Base-by-base conservation (phyloP, 352 stramenopile genomes). In the Pythium scleroteichum region DNA sequence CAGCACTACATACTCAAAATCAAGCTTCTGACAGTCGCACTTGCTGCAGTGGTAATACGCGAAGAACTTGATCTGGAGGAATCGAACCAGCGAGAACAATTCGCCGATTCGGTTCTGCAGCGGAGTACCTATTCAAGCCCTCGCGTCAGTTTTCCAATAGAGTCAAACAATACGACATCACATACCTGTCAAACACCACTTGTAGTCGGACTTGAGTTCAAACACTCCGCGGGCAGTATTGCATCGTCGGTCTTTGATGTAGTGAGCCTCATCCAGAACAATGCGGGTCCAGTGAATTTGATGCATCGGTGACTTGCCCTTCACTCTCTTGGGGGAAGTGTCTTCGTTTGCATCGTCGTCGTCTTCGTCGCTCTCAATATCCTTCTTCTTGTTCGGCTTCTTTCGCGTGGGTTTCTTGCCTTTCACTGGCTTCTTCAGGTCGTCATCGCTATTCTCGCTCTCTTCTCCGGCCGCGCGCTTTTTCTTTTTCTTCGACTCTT, bases 181-280 rank as follows among this genome's bases (percentile, higher is more conserved):
- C 51, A 84, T 97, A 78, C 98, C 98, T 39, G 94, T 98, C 22
- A 99, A 76, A 63, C 94, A 98, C 97, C 97, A 99, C 64, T 98
- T 97, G 79, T 98, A 97, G 20, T 97, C 79, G 1, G 91, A 96
- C 26, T 97, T 97, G 14, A 99, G 73, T 38, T 96, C 90, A 66
- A 99, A 99, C 17, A 98, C 96, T 19, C 97, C 93, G 59, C 98
- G 96, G 20, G 97, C 94, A 2, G 98, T 99, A 71, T 97, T 97
- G 52, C 83, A 93, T 14, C 80, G 82, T 55, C 96, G 69, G 58
- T 96, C 83, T 52, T 98, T 98, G 69, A 98, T 98, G 57, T 97
- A 92, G 53, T 98, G 95, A 0, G 94, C 96, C 56, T 99, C 96
- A 66, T 99, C 96, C 27, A 99, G 72, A 44, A 99, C 88, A 51